phyloP scores from a whole-genome alignment of 345 rosid species.

The Boechera divaricarpa region DNA sequence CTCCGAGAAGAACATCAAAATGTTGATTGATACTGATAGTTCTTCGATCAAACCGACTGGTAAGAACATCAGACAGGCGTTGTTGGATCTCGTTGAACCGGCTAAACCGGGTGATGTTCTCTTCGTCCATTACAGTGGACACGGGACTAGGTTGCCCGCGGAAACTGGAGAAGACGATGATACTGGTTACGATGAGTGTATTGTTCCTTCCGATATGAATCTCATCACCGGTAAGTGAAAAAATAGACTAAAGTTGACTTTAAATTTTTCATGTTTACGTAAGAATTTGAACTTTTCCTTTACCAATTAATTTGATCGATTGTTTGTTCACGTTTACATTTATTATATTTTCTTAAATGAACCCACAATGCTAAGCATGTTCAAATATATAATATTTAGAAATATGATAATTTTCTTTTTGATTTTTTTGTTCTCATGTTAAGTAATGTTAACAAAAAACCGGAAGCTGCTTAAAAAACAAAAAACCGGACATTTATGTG shows the following conservation, averaged over 20 bases:
- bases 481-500: neutral
- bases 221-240: constrained; percentile 73
- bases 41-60: constrained; percentile 75
- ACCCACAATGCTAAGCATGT: neutral
- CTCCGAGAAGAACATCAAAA: constrained; percentile 60
- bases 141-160: constrained; percentile 93
- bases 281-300: neutral
- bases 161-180: constrained; percentile 97
- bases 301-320: neutral
- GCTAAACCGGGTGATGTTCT: constrained; percentile 69
- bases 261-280: neutral
- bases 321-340: neutral
- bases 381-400: too few relatives aligned
- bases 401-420: too few relatives aligned
- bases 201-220: constrained; percentile 94
- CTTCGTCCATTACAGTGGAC: constrained; percentile 94
- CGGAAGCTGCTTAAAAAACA: neutral
- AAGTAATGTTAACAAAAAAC: too few relatives aligned
- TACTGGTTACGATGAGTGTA: constrained; percentile 95
- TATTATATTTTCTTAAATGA: neutral
- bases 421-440: neutral
- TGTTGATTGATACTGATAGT: constrained; percentile 75
- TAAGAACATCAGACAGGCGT: constrained; percentile 68
- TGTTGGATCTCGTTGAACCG: constrained; percentile 57
- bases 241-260: neutral